These are phyloP conservation scores for Pichia sp. DNA, from an alignment of 1,139 yeast species.

Conservation along the genomic window DNA sequence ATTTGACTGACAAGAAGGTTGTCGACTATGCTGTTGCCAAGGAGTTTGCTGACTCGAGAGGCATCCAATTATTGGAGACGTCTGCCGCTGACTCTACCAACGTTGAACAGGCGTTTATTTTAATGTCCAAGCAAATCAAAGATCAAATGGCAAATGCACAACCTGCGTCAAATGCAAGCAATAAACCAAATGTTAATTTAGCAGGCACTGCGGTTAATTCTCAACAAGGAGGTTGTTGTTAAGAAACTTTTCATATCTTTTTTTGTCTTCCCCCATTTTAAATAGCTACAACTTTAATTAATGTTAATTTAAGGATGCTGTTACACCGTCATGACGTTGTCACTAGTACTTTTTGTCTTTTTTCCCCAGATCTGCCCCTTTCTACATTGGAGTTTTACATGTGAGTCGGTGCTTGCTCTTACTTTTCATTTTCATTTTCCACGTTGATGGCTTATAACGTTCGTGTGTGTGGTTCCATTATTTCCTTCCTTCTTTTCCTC, in stretches of 20 bases:
- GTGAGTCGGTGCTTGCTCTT: no score
- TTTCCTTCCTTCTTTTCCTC: background rate
- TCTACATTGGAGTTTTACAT: background rate
- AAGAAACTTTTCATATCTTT: constrained; percentile 19
- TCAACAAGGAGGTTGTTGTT: constrained; percentile 76
- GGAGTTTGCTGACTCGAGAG: constrained; percentile 95
- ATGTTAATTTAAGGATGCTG: background rate
- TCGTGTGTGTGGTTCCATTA: background rate
- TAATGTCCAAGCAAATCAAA: constrained; percentile 98
- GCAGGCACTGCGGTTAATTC: constrained; percentile 83
- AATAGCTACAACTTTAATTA: background rate
- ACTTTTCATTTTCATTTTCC: background rate
- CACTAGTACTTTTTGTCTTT: background rate
- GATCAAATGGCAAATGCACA: constrained; percentile 80
- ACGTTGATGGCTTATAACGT: background rate
- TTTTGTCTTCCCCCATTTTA: background rate
- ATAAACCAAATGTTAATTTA: constrained; percentile 76
- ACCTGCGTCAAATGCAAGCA: constrained; percentile 43
- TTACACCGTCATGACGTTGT: background rate
- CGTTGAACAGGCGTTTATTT: constrained; percentile 96
- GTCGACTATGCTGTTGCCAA: constrained; percentile 96
- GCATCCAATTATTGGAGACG: constrained; percentile 94
- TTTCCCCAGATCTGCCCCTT: background rate
- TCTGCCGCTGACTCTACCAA: constrained; percentile 93
- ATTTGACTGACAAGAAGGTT: constrained; percentile 86